A percentile compares a stretch with the other conserved stretches of the same genome.
These are phyloP conservation scores for Sphagnum magellanicum DNA, from an alignment of 228 moss, liverwort and hornwort species.

Conservation along the genomic window DNA sequence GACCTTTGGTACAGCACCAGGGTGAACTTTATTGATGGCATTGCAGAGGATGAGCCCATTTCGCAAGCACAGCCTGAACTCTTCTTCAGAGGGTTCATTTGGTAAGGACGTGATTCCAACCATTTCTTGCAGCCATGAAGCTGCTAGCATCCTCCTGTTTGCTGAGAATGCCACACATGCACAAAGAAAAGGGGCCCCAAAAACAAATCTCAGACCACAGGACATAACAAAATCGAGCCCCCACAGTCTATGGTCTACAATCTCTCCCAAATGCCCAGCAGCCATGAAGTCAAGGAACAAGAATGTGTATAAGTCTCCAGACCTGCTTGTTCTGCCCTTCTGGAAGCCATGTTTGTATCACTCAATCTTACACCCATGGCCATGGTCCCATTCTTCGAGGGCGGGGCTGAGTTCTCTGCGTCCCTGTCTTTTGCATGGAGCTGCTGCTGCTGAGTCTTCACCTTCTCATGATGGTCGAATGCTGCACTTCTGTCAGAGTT, in stretches of 20 bases:
- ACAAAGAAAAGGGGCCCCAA: not conserved
- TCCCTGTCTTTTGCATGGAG: conserved; percentile 15
- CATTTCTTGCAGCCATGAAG: conserved; percentile 52
- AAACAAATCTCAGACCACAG: too few species aligned
- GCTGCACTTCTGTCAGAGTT: too few species aligned
- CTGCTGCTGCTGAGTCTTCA: too few species aligned
- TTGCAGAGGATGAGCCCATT: conserved; percentile 45
- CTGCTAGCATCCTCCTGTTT: conserved; percentile 47
- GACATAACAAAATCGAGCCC: too few species aligned
- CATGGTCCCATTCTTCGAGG: conserved; percentile 18
- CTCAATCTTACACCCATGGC: conserved; percentile 30
- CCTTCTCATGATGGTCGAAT: too few species aligned
- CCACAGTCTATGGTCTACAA: too few species aligned
- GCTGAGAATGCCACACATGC: conserved; percentile 21
- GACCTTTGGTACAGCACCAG: conserved; percentile 43
- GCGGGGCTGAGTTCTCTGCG: conserved; percentile 19
- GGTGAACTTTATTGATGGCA: conserved; percentile 45
- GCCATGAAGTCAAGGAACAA: not conserved
- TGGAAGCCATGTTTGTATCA: conserved; percentile 46
- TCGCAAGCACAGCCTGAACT: conserved; percentile 47
- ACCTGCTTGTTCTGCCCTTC: conserved; percentile 58
- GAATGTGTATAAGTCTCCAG: not conserved
- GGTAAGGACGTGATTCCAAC: conserved; percentile 29
- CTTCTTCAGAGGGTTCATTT: conserved; percentile 41
- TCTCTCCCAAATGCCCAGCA: too few species aligned